Evolutionary conservation across 1,284 basidiomycete species (phyloP).

Genomic region (Hemileia vastatrix): DNA sequence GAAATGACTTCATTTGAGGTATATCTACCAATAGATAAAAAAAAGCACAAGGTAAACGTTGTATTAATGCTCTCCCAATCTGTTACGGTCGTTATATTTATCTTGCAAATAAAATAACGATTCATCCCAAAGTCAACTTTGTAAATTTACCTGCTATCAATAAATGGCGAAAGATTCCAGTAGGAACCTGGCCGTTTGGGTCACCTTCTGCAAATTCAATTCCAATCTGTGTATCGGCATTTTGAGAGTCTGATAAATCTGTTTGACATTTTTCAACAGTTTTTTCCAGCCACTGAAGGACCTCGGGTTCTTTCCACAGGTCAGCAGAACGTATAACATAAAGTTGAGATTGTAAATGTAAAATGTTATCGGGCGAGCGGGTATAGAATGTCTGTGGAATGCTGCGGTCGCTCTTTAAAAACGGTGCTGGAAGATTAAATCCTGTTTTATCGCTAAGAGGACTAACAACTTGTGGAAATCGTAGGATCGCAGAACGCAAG

Average conservation of each 20-base stretch:
- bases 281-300: slow-evolving; percentile 59
- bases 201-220: slow-evolving; percentile 24
- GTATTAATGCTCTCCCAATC: too few species aligned
- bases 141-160: slow-evolving; percentile 27
- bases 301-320: slow-evolving; percentile 66
- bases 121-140: not conserved
- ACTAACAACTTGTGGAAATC: slow-evolving; percentile 68
- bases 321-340: slow-evolving; percentile 66
- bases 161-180: slow-evolving; percentile 27
- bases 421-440: slow-evolving; percentile 53
- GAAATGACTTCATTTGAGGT: slow-evolving; percentile 28
- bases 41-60: not conserved
- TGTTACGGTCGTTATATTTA: too few species aligned
- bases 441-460: slow-evolving; percentile 75
- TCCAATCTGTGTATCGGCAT: slow-evolving; percentile 28
- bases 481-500: slow-evolving; percentile 59
- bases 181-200: slow-evolving; percentile 28
- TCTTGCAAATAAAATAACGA: not conserved
- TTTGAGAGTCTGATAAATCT: slow-evolving; percentile 19
- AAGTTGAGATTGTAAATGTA: slow-evolving; percentile 65
- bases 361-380: slow-evolving; percentile 28
- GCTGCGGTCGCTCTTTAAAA: slow-evolving; percentile 53
- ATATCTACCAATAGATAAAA: slow-evolving; percentile 19
- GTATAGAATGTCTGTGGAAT: slow-evolving; percentile 58
- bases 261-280: slow-evolving; percentile 9